Percentiles rank a stretch among this genome's conserved stretches.
phyloP scores from a whole-genome alignment of 2,329 filamentous ascomycete species.

The Rhytidhysteron rufulum region DNA sequence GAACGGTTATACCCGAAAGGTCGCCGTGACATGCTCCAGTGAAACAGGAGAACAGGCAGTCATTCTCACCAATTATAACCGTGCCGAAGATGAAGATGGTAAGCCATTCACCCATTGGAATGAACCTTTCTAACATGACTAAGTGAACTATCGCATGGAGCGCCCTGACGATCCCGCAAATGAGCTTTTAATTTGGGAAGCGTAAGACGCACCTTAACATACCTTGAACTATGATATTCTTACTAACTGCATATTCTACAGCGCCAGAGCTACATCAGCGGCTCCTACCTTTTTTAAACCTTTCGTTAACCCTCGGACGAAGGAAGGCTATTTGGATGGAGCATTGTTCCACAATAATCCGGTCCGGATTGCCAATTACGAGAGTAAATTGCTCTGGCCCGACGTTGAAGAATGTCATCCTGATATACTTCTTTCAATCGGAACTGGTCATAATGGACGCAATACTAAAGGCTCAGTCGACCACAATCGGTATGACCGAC shows the following conservation, averaged over 20 bases:
- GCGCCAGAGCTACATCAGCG: conserved; percentile 43
- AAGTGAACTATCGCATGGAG: conserved; percentile 7
- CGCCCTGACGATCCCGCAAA: conserved; percentile 8
- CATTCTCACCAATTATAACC: conserved; percentile 46
- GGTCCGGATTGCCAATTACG: conserved; percentile 41
- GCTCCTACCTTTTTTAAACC: conserved; percentile 44
- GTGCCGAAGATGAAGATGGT: conserved; percentile 30
- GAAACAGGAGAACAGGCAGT: conserved; percentile 37
- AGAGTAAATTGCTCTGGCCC: conserved; percentile 30
- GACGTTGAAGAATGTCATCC: conserved; percentile 12
- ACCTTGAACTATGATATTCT: not conserved
- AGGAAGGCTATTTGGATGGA: conserved; percentile 41
- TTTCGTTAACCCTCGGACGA: conserved; percentile 39
- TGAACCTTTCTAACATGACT: not conserved
- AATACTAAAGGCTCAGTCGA: not conserved
- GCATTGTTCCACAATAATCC: conserved; percentile 45
- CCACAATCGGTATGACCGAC: not conserved
- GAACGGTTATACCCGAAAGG: conserved; percentile 18
- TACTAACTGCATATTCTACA: conserved; percentile 8
- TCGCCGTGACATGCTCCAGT: conserved; percentile 37
- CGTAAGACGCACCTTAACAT: conserved; percentile 3
- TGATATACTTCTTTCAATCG: conserved; percentile 21
- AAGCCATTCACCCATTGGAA: not conserved
- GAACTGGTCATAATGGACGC: conserved; percentile 12
- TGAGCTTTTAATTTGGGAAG: conserved; percentile 10